phyloP scores from a whole-genome alignment of 805 yeast genomes.

The Hagleromyces aurorensis region DNA sequence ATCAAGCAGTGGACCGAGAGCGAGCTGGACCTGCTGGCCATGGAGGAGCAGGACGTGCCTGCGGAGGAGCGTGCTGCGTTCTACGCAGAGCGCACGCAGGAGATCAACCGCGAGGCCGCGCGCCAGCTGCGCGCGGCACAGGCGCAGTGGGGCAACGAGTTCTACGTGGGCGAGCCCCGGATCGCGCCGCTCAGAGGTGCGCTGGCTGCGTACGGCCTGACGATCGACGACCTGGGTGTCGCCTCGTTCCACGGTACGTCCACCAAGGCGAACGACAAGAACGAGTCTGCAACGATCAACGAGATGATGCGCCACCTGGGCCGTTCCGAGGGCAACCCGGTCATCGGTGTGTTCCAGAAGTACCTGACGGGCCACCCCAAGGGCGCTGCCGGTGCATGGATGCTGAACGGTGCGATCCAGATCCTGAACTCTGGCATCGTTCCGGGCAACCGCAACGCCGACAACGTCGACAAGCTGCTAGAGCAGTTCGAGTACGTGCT shows the following conservation, averaged over 20 bases:
- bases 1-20: constrained; percentile 77
- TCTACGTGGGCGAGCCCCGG: constrained; percentile 84
- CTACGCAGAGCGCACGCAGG: constrained; percentile 78
- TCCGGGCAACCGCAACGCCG: constrained; percentile 99
- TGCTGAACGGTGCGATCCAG: constrained; percentile 97
- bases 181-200: constrained; percentile 97
- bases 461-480: constrained; percentile 78
- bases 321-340: constrained; percentile 95
- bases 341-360: constrained; percentile 97
- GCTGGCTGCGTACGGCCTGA: constrained; percentile 84
- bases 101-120: constrained; percentile 73
- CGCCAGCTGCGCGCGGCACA: constrained; percentile 84
- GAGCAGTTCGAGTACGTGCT: constrained; percentile 82
- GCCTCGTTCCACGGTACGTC: constrained; percentile 99
- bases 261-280: constrained; percentile 97
- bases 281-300: constrained; percentile 87
- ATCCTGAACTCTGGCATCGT: constrained; percentile 85
- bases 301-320: constrained; percentile 93
- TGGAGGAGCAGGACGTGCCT: constrained; percentile 54
- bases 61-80: constrained; percentile 47
- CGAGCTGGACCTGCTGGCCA: constrained; percentile 63
- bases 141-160: constrained; percentile 91
- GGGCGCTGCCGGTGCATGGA: constrained; percentile 99
- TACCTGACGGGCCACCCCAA: constrained; percentile 99
- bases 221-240: constrained; percentile 91